Evolutionary conservation across 768 basidiomycete species (phyloP).

Genomic region (Tubosaeta sp.): DNA sequence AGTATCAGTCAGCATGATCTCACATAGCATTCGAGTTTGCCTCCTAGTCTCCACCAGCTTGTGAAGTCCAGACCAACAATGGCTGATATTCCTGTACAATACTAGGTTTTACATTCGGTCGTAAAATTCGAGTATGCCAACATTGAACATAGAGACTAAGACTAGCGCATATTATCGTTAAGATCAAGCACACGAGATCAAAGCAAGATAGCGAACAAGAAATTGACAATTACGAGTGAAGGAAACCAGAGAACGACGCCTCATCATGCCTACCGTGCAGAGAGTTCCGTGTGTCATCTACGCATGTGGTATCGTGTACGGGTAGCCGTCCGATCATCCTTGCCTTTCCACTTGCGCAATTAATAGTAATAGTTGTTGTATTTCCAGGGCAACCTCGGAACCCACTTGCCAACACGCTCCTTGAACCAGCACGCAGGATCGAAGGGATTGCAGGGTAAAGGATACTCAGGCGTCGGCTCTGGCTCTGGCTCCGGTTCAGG

Average conservation of each 20-base stretch:
- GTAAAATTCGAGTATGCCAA: not conserved
- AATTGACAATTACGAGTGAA: not conserved
- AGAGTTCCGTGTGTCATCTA: conserved; percentile 9
- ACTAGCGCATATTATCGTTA: conserved; percentile 12
- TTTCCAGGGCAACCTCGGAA: conserved; percentile 24
- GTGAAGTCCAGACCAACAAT: no score
- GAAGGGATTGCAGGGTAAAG: conserved; percentile 25
- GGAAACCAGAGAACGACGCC: not conserved
- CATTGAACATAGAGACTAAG: not conserved
- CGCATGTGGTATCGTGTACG: conserved; percentile 14
- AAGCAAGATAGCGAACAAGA: conserved; percentile 10
- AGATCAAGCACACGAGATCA: not conserved
- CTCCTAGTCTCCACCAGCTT: no score
- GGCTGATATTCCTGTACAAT: not conserved
- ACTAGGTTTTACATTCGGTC: not conserved
- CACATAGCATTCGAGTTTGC: no score
- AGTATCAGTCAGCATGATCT: no score
- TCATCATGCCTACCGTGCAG: not conserved
- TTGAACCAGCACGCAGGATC: conserved; percentile 25
- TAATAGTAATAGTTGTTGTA: conserved; percentile 17
- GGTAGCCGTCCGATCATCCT: conserved; percentile 7
- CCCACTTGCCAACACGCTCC: conserved; percentile 13
- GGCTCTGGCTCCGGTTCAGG: conserved; percentile 26
- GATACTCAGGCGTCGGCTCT: conserved; percentile 30
- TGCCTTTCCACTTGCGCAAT: conserved; percentile 9